A percentile compares a stretch with the other conserved stretches of the same genome.
phyloP scores from a whole-genome alignment of 306 rosid species.

The Vigna hirtella region DNA sequence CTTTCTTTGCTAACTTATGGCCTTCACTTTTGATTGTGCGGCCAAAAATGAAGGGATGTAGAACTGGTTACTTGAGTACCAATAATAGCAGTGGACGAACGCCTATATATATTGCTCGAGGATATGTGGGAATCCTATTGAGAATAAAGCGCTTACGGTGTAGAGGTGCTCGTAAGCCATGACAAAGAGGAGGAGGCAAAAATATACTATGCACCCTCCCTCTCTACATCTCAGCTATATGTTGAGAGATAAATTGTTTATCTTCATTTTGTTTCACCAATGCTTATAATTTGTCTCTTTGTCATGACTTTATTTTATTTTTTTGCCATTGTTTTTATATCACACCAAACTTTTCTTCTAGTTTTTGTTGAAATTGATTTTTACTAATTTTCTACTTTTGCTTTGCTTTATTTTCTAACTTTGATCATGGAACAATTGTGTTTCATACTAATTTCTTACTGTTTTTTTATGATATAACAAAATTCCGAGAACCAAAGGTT shows the following conservation, averaged over 20 bases:
- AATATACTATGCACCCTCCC: slow-evolving; percentile 63
- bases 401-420: not conserved
- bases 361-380: not conserved
- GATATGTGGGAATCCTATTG: slow-evolving; percentile 64
- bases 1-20: not conserved
- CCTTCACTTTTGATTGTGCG: slow-evolving; percentile 15
- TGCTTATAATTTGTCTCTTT: not conserved
- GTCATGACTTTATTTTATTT: not conserved
- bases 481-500: not conserved
- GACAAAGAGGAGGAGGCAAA: slow-evolving; percentile 42
- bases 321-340: not conserved
- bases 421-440: not conserved
- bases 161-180: slow-evolving; percentile 54
- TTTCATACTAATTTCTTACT: not conserved
- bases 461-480: not conserved
- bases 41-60: slow-evolving; percentile 46
- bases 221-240: slow-evolving; percentile 65
- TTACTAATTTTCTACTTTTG: not conserved
- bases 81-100: slow-evolving; percentile 13
- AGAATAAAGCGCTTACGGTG: slow-evolving; percentile 66
- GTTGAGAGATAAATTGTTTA: slow-evolving; percentile 42
- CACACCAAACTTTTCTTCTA: not conserved
- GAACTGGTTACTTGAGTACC: not conserved
- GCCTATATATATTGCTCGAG: slow-evolving; percentile 50
- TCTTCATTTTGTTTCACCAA: not conserved